A percentile compares a stretch with the other conserved stretches of the same genome.
phyloP scores from a whole-genome alignment of 371 early-diverging fungal genomes.

The Thermomucor indicae-seudaticae region DNA sequence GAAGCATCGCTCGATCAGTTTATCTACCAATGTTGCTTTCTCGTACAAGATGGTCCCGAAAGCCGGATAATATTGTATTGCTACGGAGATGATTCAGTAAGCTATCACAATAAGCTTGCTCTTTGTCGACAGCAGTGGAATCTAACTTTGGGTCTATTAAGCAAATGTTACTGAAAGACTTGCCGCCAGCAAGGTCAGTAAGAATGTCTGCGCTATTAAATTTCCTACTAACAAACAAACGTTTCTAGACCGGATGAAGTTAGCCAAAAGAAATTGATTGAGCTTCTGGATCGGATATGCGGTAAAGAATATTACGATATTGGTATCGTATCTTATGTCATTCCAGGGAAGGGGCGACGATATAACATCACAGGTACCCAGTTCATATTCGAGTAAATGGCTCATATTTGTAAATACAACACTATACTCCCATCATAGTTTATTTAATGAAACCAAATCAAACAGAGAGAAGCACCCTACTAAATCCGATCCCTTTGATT shows the following conservation, averaged over 20 bases:
- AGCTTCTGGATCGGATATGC: neutral
- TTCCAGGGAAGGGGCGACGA: neutral
- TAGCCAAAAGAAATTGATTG: neutral
- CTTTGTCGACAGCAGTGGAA: neutral
- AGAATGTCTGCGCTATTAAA: neutral
- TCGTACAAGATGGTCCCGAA: conserved; percentile 6
- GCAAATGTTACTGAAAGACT: neutral
- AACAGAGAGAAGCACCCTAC: too few relatives aligned
- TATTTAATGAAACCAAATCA: too few relatives aligned
- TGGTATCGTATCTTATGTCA: conserved; percentile 2
- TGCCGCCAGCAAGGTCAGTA: neutral
- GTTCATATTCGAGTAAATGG: neutral
- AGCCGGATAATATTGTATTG: neutral
- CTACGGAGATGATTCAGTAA: conserved; percentile 15
- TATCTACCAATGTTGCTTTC: conserved; percentile 5
- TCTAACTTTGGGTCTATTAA: neutral
- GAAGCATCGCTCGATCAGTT: neutral
- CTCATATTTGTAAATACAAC: too few relatives aligned
- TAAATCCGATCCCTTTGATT: too few relatives aligned
- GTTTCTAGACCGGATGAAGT: neutral
- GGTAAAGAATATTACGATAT: neutral
- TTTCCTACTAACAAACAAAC: neutral
- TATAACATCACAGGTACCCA: conserved; percentile 1
- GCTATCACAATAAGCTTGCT: neutral
- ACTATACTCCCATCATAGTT: too few relatives aligned